Percentiles rank a stretch among this genome's conserved stretches.
These are phyloP conservation scores for Globisporangium echinulatum DNA, from an alignment of 352 stramenopile species.

Conservation along the genomic window DNA sequence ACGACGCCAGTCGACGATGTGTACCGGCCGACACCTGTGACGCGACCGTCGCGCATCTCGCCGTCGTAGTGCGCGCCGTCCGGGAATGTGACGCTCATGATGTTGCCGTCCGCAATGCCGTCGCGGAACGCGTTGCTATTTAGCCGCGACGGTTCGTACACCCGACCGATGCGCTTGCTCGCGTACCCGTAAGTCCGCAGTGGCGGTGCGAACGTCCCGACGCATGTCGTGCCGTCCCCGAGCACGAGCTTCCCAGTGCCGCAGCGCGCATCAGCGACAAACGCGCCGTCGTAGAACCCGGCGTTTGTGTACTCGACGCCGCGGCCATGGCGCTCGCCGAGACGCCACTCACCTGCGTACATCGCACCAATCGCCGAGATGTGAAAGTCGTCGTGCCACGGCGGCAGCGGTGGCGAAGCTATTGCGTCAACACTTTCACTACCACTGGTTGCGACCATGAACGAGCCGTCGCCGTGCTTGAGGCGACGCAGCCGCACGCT, in stretches of 20 bases:
- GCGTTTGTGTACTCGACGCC: slow-evolving; percentile 60
- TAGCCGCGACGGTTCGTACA: slow-evolving; percentile 35
- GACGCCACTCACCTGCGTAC: slow-evolving; percentile 42
- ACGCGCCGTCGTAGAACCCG: slow-evolving; percentile 60
- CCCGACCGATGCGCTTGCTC: slow-evolving; percentile 23
- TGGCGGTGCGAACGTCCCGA: slow-evolving; percentile 40
- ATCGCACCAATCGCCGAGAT: slow-evolving; percentile 58
- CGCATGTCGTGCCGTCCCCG: slow-evolving; percentile 42
- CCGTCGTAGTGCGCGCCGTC: slow-evolving; percentile 63
- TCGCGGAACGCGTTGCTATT: slow-evolving; percentile 45
- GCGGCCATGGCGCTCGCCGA: slow-evolving; percentile 44
- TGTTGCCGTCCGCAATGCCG: slow-evolving; percentile 38
- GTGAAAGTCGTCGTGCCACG: slow-evolving; percentile 54
- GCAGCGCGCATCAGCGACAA: slow-evolving; percentile 29
- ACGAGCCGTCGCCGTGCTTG: slow-evolving; percentile 44
- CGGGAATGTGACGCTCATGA: slow-evolving; percentile 43
- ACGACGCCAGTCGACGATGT: slow-evolving; percentile 55
- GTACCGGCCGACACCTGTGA: slow-evolving; percentile 51
- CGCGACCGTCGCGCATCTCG: slow-evolving; percentile 48
- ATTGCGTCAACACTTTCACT: background rate
- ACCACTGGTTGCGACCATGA: slow-evolving; percentile 17
- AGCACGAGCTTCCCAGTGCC: slow-evolving; percentile 49
- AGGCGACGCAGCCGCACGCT: slow-evolving; percentile 44
- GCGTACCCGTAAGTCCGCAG: slow-evolving; percentile 33
- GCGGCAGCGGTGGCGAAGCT: slow-evolving; percentile 13